Conservation (phyloP, 306 rosid species). For the Malus fusca region DNA sequence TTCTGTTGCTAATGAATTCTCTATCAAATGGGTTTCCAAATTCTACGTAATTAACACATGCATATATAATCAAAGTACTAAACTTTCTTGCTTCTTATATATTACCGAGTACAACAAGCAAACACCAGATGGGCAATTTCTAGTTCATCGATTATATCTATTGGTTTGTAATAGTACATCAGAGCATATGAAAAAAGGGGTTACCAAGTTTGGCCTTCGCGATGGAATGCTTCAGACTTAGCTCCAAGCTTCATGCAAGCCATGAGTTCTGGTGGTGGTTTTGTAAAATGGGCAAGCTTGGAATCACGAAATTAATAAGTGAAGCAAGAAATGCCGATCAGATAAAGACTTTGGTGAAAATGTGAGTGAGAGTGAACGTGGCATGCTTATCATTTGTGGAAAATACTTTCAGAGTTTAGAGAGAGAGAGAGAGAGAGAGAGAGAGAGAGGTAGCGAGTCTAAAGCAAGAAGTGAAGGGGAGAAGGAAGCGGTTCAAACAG, state of each 20-base stretch:
- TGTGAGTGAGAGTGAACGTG: neutral
- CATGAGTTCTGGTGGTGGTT: constrained; percentile 8
- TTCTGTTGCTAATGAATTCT: neutral
- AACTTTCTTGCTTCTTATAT: neutral
- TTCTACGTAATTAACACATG: neutral
- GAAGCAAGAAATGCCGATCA: neutral
- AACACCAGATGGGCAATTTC: neutral
- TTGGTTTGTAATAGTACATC: neutral
- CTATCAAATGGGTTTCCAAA: neutral
- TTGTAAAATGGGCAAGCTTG: constrained; percentile 7
- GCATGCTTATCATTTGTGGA: neutral
- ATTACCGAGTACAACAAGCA: neutral
- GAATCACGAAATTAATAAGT: neutral
- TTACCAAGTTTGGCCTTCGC: constrained; percentile 64
- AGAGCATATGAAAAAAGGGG: neutral
- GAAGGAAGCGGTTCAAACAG: constrained; percentile 5
- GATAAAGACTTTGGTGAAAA: neutral
- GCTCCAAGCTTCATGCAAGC: constrained; percentile 70
- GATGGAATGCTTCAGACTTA: constrained; percentile 63
- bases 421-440: constrained; percentile 1
- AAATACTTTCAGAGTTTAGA: neutral
- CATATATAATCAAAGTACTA: neutral
- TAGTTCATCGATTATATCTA: neutral
- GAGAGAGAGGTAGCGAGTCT: constrained; percentile 43
- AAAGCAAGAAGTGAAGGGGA: constrained; percentile 37